Percentiles rank a stretch among this genome's conserved stretches.
Evolutionary conservation across 78 protist species (phyloP).

Genomic region (Dictyostelium capitatum): DNA sequence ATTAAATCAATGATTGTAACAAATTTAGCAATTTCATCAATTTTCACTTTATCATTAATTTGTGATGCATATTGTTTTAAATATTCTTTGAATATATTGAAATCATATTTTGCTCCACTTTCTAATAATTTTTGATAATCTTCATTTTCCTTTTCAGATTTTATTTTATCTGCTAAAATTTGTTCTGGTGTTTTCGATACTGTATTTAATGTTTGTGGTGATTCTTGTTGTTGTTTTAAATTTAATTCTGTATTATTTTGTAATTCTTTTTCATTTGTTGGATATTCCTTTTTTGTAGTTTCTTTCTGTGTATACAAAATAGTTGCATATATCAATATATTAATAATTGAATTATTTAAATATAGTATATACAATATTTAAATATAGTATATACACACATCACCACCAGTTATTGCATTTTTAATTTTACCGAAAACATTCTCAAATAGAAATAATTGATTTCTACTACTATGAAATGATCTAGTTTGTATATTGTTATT

Average conservation of each 20-base stretch:
- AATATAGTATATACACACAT: too few relatives aligned
- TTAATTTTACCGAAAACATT: constrained; percentile 5
- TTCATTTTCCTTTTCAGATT: not conserved
- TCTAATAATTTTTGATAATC: not conserved
- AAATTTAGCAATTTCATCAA: not conserved
- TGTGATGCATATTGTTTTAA: not conserved
- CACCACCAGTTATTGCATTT: not conserved
- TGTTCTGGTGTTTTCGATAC: not conserved
- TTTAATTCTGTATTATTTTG: not conserved
- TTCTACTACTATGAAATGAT: not conserved
- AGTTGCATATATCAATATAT: not conserved
- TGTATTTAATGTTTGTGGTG: not conserved
- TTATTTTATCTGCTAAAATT: not conserved
- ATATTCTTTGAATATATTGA: constrained; percentile 10
- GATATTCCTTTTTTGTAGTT: constrained; percentile 1
- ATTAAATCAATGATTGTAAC: constrained; percentile 56
- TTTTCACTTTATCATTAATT: not conserved
- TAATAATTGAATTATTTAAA: not conserved
- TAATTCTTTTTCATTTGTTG: constrained; percentile 19
- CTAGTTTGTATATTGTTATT: constrained; percentile 7
- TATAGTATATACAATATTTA: too few relatives aligned
- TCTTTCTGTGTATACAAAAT: not conserved
- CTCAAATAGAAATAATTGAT: not conserved
- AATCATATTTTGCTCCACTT: constrained; percentile 16
- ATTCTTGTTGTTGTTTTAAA: not conserved